Evolutionary conservation across 352 stramenopile species (phyloP).

Genomic region (Phytopythium cucurbitacearum): DNA sequence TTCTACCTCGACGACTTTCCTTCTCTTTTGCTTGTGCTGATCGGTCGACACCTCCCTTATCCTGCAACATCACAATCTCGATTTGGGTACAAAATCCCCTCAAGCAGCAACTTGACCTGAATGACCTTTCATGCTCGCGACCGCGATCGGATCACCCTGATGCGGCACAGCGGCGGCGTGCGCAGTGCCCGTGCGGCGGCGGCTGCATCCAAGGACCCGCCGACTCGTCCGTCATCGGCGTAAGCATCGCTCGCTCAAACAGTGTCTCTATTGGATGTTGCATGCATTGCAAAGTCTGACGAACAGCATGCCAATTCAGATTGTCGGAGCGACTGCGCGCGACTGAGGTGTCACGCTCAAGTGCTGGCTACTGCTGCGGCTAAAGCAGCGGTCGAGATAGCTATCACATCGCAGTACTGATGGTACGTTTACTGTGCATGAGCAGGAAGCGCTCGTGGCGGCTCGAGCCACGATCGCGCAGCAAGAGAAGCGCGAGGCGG

Average conservation of each 20-base stretch:
- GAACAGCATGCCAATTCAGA: slow-evolving; percentile 10
- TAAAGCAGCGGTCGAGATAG: neutral
- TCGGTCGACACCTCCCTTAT: neutral
- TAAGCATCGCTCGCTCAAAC: too few relatives aligned
- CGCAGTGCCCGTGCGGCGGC: neutral
- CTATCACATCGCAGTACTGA: neutral
- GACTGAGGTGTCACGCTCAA: slow-evolving; percentile 28
- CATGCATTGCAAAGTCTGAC: neutral
- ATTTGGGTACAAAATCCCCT: too few relatives aligned
- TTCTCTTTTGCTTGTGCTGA: neutral
- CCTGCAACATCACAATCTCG: neutral
- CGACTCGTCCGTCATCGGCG: too few relatives aligned
- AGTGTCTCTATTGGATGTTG: too few relatives aligned
- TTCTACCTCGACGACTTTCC: neutral
- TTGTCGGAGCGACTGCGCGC: slow-evolving; percentile 44
- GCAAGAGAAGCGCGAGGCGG: slow-evolving; percentile 57
- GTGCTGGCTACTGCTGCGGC: too few relatives aligned
- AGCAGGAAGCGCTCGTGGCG: slow-evolving; percentile 41
- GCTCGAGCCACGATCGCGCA: slow-evolving; percentile 55
- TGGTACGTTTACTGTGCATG: neutral
- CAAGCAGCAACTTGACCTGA: neutral
- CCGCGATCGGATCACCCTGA: neutral
- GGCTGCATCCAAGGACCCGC: neutral
- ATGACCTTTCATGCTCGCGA: slow-evolving; percentile 2
- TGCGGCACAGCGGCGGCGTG: neutral